Evolutionary conservation across 345 rosid species (phyloP).

Genomic region (Brassica carinata): DNA sequence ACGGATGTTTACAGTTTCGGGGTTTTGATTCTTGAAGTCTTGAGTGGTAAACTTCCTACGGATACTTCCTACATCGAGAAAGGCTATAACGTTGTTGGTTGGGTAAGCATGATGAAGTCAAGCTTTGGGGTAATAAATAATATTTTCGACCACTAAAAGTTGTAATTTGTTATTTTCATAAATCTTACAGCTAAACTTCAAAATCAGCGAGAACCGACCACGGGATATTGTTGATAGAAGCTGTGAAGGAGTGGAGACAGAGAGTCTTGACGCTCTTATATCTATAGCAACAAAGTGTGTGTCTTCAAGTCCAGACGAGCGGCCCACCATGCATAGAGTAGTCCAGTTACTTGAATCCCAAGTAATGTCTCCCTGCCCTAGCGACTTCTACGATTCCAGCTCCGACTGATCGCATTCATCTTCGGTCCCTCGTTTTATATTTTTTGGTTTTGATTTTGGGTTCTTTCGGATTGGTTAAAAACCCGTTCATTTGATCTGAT

Average conservation of each 20-base stretch:
- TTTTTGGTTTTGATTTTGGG: neutral
- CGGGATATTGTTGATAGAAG: constrained; percentile 68
- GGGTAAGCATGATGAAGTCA: constrained; percentile 60
- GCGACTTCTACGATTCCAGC: constrained; percentile 90
- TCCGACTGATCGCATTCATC: constrained; percentile 59
- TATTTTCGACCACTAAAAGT: neutral
- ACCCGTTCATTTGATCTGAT: neutral
- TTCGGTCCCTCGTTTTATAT: neutral
- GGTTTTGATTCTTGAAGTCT: constrained; percentile 84
- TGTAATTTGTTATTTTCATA: neutral
- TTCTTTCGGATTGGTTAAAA: neutral
- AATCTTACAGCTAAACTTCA: constrained; percentile 71
- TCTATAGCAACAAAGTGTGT: constrained; percentile 81
- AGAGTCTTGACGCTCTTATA: constrained; percentile 84
- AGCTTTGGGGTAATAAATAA: neutral
- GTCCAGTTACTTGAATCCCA: constrained; percentile 91
- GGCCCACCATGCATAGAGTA: constrained; percentile 97
- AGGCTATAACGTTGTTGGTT: constrained; percentile 96
- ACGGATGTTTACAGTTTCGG: constrained; percentile 97
- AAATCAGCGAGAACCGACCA: constrained; percentile 65
- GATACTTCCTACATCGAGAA: constrained; percentile 96
- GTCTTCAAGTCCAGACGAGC: constrained; percentile 76
- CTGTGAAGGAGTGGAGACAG: constrained; percentile 77
- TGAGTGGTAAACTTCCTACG: constrained; percentile 96
- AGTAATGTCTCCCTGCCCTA: constrained; percentile 98